Conservation (phyloP, 371 early-diverging fungal genomes). For the Basidiobolus meristosporus region DNA sequence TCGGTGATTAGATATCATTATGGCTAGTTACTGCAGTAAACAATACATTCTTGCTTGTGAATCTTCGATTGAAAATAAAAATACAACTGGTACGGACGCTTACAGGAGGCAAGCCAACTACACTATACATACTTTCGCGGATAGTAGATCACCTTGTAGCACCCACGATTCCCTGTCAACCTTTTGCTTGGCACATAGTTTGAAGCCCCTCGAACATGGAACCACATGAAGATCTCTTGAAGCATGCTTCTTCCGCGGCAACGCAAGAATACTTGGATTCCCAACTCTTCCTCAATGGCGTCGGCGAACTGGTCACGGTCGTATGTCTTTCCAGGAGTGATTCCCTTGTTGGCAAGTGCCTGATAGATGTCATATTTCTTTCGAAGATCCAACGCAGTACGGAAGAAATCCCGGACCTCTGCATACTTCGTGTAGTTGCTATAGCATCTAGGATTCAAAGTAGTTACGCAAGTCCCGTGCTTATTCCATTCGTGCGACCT, state of each 20-base stretch:
- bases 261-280: slow-evolving; percentile 19
- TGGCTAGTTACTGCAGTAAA: not conserved
- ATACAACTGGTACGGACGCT: not conserved
- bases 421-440: slow-evolving; percentile 12
- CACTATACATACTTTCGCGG: too few species aligned
- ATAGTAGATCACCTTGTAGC: too few species aligned
- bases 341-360: slow-evolving; percentile 24
- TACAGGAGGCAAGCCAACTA: too few species aligned
- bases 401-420: slow-evolving; percentile 37
- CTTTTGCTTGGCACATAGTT: slow-evolving; percentile 9
- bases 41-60: not conserved
- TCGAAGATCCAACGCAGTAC: slow-evolving; percentile 21
- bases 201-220: slow-evolving; percentile 10
- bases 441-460: slow-evolving; percentile 35
- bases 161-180: too few species aligned
- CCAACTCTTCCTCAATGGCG: slow-evolving; percentile 23
- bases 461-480: slow-evolving; percentile 60
- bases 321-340: slow-evolving; percentile 41
- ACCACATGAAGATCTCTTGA: slow-evolving; percentile 14
- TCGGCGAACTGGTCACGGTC: slow-evolving; percentile 16
- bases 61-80: not conserved
- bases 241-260: slow-evolving; percentile 15
- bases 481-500: slow-evolving; percentile 63
- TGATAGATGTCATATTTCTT: slow-evolving; percentile 29
- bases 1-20: too few species aligned